phyloP scores from a whole-genome alignment of 352 stramenopile genomes.

The Phytopythium oedochilum region DNA sequence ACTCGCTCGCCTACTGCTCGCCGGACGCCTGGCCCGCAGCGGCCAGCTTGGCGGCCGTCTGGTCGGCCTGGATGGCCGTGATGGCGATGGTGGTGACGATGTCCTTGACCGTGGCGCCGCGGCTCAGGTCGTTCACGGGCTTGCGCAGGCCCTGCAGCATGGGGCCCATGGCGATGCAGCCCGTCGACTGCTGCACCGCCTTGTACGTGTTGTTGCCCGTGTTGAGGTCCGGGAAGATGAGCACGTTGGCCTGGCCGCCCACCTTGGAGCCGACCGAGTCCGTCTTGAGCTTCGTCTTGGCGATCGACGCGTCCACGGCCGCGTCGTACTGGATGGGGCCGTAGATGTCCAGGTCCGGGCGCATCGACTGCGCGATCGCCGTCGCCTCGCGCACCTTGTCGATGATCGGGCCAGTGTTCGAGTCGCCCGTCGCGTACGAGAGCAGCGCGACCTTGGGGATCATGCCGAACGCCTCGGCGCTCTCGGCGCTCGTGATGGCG shows the following conservation, averaged over 20 bases:
- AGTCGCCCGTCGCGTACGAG: slow-evolving; percentile 81
- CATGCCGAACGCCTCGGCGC: slow-evolving; percentile 71
- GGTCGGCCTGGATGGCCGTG: slow-evolving; percentile 83
- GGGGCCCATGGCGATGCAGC: slow-evolving; percentile 78
- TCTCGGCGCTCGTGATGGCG: slow-evolving; percentile 69
- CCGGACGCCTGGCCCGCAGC: not conserved
- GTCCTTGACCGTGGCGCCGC: slow-evolving; percentile 85
- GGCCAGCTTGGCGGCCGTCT: slow-evolving; percentile 10
- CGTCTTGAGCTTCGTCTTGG: slow-evolving; percentile 77
- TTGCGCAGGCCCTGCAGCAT: slow-evolving; percentile 87
- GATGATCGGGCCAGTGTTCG: slow-evolving; percentile 73
- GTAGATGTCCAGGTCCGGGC: slow-evolving; percentile 76
- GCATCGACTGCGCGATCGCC: slow-evolving; percentile 54
- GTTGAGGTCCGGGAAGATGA: slow-evolving; percentile 87
- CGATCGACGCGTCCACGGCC: slow-evolving; percentile 69
- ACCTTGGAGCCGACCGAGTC: slow-evolving; percentile 53
- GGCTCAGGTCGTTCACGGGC: slow-evolving; percentile 86
- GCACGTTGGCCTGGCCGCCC: slow-evolving; percentile 76
- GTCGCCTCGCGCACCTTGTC: slow-evolving; percentile 85
- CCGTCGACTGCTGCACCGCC: slow-evolving; percentile 78
- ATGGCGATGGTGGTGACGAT: slow-evolving; percentile 89
- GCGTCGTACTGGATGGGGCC: slow-evolving; percentile 87
- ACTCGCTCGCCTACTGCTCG: not conserved
- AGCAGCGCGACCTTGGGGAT: slow-evolving; percentile 80
- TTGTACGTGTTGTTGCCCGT: slow-evolving; percentile 91